These are phyloP conservation scores for Naganishia sp. DNA, from an alignment of 1,284 basidiomycete genomes.

Conservation along the genomic window DNA sequence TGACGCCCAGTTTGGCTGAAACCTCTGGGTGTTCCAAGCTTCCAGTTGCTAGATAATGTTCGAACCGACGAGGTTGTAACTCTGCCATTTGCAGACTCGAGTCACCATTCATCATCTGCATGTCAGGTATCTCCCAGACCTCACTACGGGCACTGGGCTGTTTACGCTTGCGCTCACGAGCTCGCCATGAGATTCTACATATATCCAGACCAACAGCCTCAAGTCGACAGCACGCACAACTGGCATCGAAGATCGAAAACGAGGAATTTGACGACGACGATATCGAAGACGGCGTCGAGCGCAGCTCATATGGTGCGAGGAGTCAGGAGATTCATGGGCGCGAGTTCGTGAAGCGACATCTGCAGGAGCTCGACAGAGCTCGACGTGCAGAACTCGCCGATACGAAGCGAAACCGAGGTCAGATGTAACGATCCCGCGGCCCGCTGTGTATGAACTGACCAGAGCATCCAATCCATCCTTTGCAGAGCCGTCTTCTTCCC, in stretches of 20 bases:
- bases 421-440: background rate
- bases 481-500: background rate
- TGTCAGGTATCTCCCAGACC: slow-evolving; percentile 23
- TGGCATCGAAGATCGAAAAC: slow-evolving; percentile 1
- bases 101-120: background rate
- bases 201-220: background rate
- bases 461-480: background rate
- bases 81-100: background rate
- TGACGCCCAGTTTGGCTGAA: background rate
- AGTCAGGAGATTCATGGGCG: background rate
- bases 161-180: slow-evolving; percentile 15
- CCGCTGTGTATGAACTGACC: background rate
- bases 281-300: background rate
- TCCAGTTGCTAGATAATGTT: too few relatives aligned
- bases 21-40: background rate
- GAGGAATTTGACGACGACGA: slow-evolving; percentile 1
- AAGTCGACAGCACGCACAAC: slow-evolving; percentile 2
- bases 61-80: too few relatives aligned
- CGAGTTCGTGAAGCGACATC: slow-evolving; percentile 14
- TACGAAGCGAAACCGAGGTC: background rate
- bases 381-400: background rate
- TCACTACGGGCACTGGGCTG: slow-evolving; percentile 24
- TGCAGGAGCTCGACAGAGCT: slow-evolving; percentile 15
- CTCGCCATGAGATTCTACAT: background rate
- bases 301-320: background rate